These are phyloP conservation scores for Hanseniaspora singularis DNA, from an alignment of 805 yeast genomes.

Conservation along the genomic window DNA sequence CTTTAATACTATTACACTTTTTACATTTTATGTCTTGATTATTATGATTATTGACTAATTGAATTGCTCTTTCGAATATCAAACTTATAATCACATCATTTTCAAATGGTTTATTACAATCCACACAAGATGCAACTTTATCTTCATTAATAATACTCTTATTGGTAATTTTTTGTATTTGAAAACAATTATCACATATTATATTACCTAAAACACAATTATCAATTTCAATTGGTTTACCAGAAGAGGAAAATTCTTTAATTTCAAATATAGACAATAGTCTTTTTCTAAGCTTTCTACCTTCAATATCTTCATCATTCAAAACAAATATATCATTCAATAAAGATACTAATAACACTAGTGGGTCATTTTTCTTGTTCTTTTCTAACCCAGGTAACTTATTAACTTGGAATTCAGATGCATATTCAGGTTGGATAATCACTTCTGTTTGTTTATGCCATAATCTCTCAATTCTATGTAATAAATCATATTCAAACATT, in stretches of 20 bases:
- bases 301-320: slow-evolving; percentile 53
- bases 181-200: slow-evolving; percentile 69
- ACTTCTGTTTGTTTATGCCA: slow-evolving; percentile 61
- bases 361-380: slow-evolving; percentile 51
- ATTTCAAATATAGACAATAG: slow-evolving; percentile 62
- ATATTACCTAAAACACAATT: slow-evolving; percentile 56
- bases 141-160: slow-evolving; percentile 64
- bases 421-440: slow-evolving; percentile 51
- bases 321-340: slow-evolving; percentile 64
- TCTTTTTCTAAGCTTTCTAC: slow-evolving; percentile 60
- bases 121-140: slow-evolving; percentile 57
- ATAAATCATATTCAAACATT: slow-evolving; percentile 57
- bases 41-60: slow-evolving; percentile 46
- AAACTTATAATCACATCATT: slow-evolving; percentile 67
- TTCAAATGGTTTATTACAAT: slow-evolving; percentile 54
- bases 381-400: slow-evolving; percentile 47
- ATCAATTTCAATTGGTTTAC: slow-evolving; percentile 58
- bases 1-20: slow-evolving; percentile 59
- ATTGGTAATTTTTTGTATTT: slow-evolving; percentile 21
- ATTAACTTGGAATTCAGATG: slow-evolving; percentile 61
- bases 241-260: slow-evolving; percentile 70
- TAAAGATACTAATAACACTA: slow-evolving; percentile 66
- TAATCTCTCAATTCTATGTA: slow-evolving; percentile 52
- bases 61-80: slow-evolving; percentile 52
- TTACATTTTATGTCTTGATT: slow-evolving; percentile 72